A percentile compares a stretch with the other conserved stretches of the same genome.
These are phyloP conservation scores for Apiospora marii DNA, from an alignment of 2,329 filamentous ascomycete genomes.

Conservation along the genomic window DNA sequence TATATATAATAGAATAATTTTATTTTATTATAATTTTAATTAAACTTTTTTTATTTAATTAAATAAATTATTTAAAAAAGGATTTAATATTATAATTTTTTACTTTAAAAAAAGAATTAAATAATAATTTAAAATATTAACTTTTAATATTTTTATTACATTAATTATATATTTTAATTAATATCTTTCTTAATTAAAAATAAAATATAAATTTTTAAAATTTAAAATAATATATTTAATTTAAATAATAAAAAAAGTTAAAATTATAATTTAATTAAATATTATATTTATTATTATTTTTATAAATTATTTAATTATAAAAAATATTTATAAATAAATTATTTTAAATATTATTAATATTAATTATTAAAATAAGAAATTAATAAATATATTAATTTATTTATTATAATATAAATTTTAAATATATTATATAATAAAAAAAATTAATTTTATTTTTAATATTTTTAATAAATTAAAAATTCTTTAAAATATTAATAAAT, in stretches of 20 bases:
- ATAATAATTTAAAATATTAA: not conserved
- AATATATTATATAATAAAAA: too few relatives aligned
- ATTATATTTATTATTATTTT: not conserved
- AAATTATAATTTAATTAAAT: not conserved
- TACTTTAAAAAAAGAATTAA: not conserved
- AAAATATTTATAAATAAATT: not conserved
- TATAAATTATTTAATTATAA: not conserved
- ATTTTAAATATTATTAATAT: conserved; percentile 19
- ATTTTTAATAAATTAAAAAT: too few relatives aligned
- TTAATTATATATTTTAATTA: not conserved
- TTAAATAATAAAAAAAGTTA: not conserved
- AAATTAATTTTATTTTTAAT: too few relatives aligned
- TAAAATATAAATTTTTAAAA: not conserved
- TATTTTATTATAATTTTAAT: not conserved
- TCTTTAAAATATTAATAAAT: too few relatives aligned
- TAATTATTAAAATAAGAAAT: not conserved
- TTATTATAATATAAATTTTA: not conserved
- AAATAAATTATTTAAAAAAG: not conserved
- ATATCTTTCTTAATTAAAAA: not conserved
- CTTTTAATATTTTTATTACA: not conserved
- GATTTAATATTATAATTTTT: not conserved
- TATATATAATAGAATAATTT: not conserved
- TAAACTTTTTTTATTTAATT: not conserved
- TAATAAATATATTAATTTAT: not conserved
- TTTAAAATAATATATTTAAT: not conserved